Conservation (phyloP, 164 flowering plant genomes). For the Umbellularia californica region DNA sequence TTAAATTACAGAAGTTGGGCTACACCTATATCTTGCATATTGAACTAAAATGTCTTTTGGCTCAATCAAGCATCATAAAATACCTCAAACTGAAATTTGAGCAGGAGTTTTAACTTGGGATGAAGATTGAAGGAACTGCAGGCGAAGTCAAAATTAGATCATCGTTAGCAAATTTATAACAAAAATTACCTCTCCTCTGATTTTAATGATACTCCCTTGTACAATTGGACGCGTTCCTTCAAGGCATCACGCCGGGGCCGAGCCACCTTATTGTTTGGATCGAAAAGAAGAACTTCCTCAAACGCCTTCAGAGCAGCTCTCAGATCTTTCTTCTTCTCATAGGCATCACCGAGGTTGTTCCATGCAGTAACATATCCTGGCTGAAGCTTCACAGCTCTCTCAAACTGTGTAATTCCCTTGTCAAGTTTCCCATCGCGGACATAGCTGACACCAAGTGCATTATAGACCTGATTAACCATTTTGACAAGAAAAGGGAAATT, state of each 20-base stretch:
- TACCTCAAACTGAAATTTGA: not conserved
- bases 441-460: conserved; percentile 88
- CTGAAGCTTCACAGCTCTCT: conserved; percentile 79
- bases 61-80: not conserved
- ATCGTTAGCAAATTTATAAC: not conserved
- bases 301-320: conserved; percentile 80
- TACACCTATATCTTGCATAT: not conserved
- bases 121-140: not conserved
- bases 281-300: conserved; percentile 85
- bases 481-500: not conserved
- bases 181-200: conserved; percentile 44
- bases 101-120: not conserved
- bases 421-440: conserved; percentile 71
- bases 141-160: conserved; percentile 12
- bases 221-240: conserved; percentile 58
- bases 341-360: conserved; percentile 98
- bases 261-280: conserved; percentile 86
- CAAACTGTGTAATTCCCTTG: conserved; percentile 77
- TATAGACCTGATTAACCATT: conserved; percentile 58
- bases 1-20: not conserved
- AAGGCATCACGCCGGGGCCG: conserved; percentile 71
- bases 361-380: conserved; percentile 97
- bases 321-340: conserved; percentile 74
- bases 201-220: conserved; percentile 71
- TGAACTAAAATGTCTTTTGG: not conserved